These are phyloP conservation scores for Fusarium ambrosium DNA, from an alignment of 2,329 filamentous ascomycete genomes.

Conservation along the genomic window DNA sequence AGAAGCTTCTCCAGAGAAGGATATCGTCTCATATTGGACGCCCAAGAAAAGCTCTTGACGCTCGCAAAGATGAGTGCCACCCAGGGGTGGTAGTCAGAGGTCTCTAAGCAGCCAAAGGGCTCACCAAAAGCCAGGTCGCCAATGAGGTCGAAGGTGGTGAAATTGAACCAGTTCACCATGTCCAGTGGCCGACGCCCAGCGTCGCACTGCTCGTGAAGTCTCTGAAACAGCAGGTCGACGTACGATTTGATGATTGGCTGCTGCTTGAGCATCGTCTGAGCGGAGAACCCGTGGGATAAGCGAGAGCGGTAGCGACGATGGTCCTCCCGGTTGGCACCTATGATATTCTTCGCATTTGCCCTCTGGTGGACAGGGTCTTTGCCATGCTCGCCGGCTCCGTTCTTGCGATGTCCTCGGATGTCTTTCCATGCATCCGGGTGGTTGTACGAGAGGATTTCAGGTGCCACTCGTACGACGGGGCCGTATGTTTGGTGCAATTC, in stretches of 20 bases:
- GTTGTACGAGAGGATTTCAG: slow-evolving; percentile 52
- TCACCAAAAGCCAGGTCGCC: not conserved
- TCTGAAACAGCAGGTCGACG: slow-evolving; percentile 37
- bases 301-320: slow-evolving; percentile 12
- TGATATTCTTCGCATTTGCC: not conserved
- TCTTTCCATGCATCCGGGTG: slow-evolving; percentile 27
- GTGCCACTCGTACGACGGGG: slow-evolving; percentile 55
- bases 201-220: slow-evolving; percentile 27
- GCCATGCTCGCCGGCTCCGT: not conserved
- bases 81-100: not conserved
- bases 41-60: not conserved
- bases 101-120: not conserved
- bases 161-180: slow-evolving; percentile 42
- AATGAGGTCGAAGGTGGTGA: slow-evolving; percentile 43
- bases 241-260: slow-evolving; percentile 45
- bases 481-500: not conserved
- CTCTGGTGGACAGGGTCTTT: not conserved
- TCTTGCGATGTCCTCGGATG: slow-evolving; percentile 23
- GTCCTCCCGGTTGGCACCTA: not conserved
- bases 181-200: slow-evolving; percentile 17
- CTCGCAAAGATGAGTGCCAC: not conserved
- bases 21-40: not conserved
- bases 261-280: slow-evolving; percentile 45
- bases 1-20: not conserved
- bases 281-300: slow-evolving; percentile 44